These are phyloP conservation scores for Boletellus emodensis DNA, from an alignment of 768 basidiomycete species.

Conservation along the genomic window DNA sequence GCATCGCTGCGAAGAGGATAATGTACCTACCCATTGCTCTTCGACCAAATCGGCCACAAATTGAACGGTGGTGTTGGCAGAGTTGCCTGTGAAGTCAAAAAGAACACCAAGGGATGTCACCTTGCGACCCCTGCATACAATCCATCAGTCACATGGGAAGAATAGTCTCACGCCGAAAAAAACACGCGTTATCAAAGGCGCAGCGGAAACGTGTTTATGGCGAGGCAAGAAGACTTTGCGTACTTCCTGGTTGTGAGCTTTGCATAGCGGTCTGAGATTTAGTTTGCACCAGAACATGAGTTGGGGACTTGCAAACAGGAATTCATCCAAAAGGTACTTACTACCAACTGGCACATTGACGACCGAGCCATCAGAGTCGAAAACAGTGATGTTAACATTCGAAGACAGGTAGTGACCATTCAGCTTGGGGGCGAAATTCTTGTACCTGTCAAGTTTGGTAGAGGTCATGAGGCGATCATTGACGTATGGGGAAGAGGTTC, in stretches of 20 bases:
- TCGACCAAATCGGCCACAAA: conserved; percentile 70
- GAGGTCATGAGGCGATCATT: not conserved
- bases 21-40: conserved; percentile 62
- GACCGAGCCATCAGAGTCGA: conserved; percentile 27
- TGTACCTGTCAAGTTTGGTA: conserved; percentile 38
- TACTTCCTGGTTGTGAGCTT: conserved; percentile 77
- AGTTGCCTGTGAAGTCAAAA: conserved; percentile 73
- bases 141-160: not conserved
- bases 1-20: not conserved
- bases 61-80: conserved; percentile 70
- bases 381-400: conserved; percentile 80
- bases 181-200: not conserved
- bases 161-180: not conserved
- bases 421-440: conserved; percentile 57
- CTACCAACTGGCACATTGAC: conserved; percentile 44
- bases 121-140: conserved; percentile 48
- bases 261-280: conserved; percentile 46
- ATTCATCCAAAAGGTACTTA: conserved; percentile 13
- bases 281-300: conserved; percentile 31
- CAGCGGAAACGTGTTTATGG: no score
- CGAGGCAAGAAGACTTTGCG: conserved; percentile 15
- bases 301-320: conserved; percentile 8
- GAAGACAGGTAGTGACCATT: conserved; percentile 73
- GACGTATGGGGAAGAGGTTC: not conserved
- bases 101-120: conserved; percentile 81